Base-by-base conservation (phyloP, 139 green algal genomes). In the Chlamydomonas sp. region DNA sequence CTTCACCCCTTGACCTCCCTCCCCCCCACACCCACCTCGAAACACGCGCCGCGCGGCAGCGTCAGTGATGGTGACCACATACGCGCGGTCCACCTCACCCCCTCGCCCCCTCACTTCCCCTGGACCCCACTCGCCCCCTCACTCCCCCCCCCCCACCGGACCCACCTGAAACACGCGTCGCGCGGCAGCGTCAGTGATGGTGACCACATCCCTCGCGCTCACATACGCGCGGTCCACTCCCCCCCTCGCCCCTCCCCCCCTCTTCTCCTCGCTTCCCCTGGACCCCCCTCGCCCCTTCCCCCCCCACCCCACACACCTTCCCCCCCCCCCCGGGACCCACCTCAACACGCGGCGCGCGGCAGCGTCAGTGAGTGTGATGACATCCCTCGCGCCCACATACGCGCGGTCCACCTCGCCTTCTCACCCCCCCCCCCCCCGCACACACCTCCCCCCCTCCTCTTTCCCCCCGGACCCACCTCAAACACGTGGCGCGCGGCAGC, bases 131-230 rank as follows among this genome's bases (percentile, higher is more conserved):
- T 54, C 13, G 20, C 20, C 13, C n/a, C n/a, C n/a, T n/a, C n/a
- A n/a, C n/a, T n/a, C n/a, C n/a, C n/a, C n/a, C n/a, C n/a, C n/a
- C n/a, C n/a, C n/a, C n/a, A n/a, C n/a, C n/a, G n/a, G n/a, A n/a
- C n/a, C n/a, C n/a, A n/a, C n/a, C n/a, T n/a, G n/a, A 54, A 54
- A 26, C 43, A 54, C 20, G 16, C 20, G 20, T 20, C 43, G 20
- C 43, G 20, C 43, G 20, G 16, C 43, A 54, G 13, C 20, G 20
- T 13, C 16, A 20, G 13, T 54, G 43, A 54, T 13, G 43, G 43
- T 20, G 43, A 54, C 16, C 43, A 13, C 13, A 54, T 54, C 13
- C 20, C 85, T 82, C 0, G 83, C 76, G 22, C 58, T 62, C 0
- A 92, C 16, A 70, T 91, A 96, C 48, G 90, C 89, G n/a, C n/a